These are phyloP conservation scores for Ceratocystis cacaofunesta DNA, from an alignment of 2,329 filamentous ascomycete species.

Conservation along the genomic window DNA sequence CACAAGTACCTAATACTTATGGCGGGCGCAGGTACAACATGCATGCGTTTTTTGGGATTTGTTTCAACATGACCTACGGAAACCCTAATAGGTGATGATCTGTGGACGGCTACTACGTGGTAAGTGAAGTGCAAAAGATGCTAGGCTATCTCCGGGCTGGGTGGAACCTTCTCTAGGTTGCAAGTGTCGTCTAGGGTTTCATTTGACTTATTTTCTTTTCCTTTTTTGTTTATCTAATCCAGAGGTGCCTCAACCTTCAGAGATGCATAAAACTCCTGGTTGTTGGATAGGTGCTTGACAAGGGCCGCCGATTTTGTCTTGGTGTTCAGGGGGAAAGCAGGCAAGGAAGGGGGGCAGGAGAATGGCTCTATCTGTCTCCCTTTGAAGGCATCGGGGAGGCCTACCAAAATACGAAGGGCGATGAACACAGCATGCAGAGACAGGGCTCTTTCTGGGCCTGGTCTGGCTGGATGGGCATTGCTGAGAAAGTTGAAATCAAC, in stretches of 20 bases:
- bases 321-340: too few species aligned
- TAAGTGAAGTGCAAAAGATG: not conserved
- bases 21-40: not conserved
- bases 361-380: too few species aligned
- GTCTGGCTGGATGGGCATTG: not conserved
- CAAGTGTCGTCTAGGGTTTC: not conserved
- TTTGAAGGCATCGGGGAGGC: not conserved
- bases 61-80: not conserved
- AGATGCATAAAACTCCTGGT: too few species aligned
- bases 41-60: not conserved
- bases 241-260: too few species aligned
- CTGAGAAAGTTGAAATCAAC: not conserved
- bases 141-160: not conserved
- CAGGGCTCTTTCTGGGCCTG: not conserved
- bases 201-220: not conserved
- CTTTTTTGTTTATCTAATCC: not conserved
- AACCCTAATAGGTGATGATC: not conserved
- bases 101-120: not conserved
- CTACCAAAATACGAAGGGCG: not conserved
- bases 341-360: too few species aligned
- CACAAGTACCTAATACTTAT: not conserved
- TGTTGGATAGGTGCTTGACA: too few species aligned
- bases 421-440: not conserved
- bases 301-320: too few species aligned
- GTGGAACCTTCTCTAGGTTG: not conserved